phyloP scores from a whole-genome alignment of 2,329 filamentous ascomycete genomes.

The Ustilaginoidea virens region DNA sequence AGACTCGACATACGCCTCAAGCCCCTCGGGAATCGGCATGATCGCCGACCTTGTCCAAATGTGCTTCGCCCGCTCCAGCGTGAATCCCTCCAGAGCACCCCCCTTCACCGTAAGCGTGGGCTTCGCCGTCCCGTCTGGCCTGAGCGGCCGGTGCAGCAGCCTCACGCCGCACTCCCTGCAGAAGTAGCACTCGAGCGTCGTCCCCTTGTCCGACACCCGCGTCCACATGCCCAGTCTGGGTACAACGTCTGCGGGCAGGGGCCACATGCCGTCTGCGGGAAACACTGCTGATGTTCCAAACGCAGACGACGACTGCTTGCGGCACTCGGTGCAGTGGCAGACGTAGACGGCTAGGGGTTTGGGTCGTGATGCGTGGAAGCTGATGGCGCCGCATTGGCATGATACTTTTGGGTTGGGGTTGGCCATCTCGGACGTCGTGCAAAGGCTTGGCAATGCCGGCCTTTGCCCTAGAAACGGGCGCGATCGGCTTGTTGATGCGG shows the following conservation, averaged over 20 bases:
- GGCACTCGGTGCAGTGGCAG: conserved; percentile 32
- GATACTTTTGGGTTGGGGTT: conserved; percentile 10
- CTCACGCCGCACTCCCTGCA: conserved; percentile 28
- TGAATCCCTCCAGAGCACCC: conserved; percentile 25
- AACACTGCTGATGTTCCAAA: conserved; percentile 31
- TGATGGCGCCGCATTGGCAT: conserved; percentile 26
- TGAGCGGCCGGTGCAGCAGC: conserved; percentile 26
- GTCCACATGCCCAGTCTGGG: conserved; percentile 20
- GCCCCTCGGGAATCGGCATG: conserved; percentile 17
- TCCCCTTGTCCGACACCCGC: conserved; percentile 23
- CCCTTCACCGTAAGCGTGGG: conserved; percentile 29
- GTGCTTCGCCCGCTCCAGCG: conserved; percentile 23
- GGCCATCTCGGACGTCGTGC: not conserved
- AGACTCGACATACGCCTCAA: not conserved
- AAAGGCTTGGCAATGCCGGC: not conserved
- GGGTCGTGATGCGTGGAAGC: not conserved
- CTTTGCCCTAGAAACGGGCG: too few relatives aligned
- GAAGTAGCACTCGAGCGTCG: conserved; percentile 27
- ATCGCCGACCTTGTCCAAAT: conserved; percentile 30
- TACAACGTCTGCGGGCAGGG: conserved; percentile 17
- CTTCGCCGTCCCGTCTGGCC: conserved; percentile 20
- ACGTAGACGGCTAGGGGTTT: conserved; percentile 13
- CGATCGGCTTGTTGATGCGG: too few relatives aligned
- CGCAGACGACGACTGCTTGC: conserved; percentile 27
- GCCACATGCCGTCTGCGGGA: conserved; percentile 23